Base-by-base conservation (phyloP, 192 early-diverging fungal genomes). In the Haplosporangium gracile region DNA sequence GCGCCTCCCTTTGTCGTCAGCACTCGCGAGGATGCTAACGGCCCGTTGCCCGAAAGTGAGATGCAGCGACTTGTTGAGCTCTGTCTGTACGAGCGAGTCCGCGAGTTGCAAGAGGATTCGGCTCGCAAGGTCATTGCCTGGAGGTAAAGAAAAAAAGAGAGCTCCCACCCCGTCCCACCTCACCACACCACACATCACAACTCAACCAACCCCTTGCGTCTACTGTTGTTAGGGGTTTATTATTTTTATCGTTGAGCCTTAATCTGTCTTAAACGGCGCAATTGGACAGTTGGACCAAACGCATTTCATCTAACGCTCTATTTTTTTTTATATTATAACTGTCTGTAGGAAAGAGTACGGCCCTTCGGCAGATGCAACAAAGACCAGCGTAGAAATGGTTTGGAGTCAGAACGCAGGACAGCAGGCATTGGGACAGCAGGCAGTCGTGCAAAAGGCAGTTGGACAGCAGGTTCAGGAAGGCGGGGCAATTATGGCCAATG, bases 111-210 rank as follows among this genome's bases (percentile, higher is more conserved):
- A 34, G 69, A 47, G 24, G 77, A 78, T 24, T 69, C 77, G 29
- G 77, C 69, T 38, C 47, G 36, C 77, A 78, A 78, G 38, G 69
- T 78, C 47, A 78, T 78, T 20, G 20, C 68, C 1, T 78, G 77
- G 77, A 78, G 68, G 77, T 78, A 71, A 51, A 49, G 26, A 4
- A 38, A 34, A 6, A 42, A 45, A 15, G 43, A 45, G 43, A 45
- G 43, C 43, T 11, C 40, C 40, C 42, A 0, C 9, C 43, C 43
- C 43, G 11, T 13, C 39, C 47, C 10, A 24, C 24, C 10, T 29
- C 26, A 26, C 45, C 26, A 2, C 43, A 11, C 18, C 9, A 7
- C 26, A 26, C 45, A 13, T 3, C 43, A 9, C 24, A 29, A n/a
- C 47, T 9, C 45, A n/a, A 5, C 42, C 40, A 6, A 40, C 71